phyloP scores from a whole-genome alignment of 352 stramenopile genomes.

The Sclerospora graminicola region DNA sequence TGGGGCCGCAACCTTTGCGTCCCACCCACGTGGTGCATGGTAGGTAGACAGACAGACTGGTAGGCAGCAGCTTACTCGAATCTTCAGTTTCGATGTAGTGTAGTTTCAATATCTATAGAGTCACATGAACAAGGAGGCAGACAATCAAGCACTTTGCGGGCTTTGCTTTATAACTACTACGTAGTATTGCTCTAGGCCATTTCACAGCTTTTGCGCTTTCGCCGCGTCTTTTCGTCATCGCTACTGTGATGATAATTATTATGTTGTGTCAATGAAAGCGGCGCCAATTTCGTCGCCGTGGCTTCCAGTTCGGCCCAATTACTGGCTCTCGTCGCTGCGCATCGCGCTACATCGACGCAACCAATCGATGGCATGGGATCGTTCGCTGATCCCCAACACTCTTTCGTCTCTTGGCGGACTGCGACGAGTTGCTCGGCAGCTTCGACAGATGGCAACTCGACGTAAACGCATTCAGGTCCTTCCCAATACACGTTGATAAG shows the following conservation, averaged over 20 bases:
- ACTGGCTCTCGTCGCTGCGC: constrained; percentile 9
- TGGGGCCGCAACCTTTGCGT: constrained; percentile 15
- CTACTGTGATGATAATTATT: too few species aligned
- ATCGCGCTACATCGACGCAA: constrained; percentile 46
- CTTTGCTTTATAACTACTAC: background rate
- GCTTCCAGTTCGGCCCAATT: constrained; percentile 17
- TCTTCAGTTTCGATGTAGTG: constrained; percentile 18
- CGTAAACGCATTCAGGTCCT: constrained; percentile 34
- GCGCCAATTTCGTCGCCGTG: constrained; percentile 18
- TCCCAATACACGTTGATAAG: constrained; percentile 44
- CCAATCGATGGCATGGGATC: constrained; percentile 60
- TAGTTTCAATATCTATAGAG: constrained; percentile 12
- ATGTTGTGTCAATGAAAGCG: constrained; percentile 7
- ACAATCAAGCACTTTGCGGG: background rate
- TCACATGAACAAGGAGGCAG: too few species aligned
- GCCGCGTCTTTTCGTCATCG: constrained; percentile 9
- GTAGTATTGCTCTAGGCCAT: constrained; percentile 13
- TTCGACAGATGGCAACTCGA: constrained; percentile 31
- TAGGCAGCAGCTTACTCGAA: constrained; percentile 20
- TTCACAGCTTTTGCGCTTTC: constrained; percentile 27
- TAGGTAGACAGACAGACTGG: constrained; percentile 28
- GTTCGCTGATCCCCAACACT: constrained; percentile 25
- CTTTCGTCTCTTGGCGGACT: constrained; percentile 20
- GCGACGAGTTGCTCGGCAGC: constrained; percentile 29
- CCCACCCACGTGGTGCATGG: constrained; percentile 11